A percentile compares a stretch with the other conserved stretches of the same genome.
Evolutionary conservation across 2,329 filamentous ascomycete species (phyloP).

Genomic region (Fusarium avenaceum): DNA sequence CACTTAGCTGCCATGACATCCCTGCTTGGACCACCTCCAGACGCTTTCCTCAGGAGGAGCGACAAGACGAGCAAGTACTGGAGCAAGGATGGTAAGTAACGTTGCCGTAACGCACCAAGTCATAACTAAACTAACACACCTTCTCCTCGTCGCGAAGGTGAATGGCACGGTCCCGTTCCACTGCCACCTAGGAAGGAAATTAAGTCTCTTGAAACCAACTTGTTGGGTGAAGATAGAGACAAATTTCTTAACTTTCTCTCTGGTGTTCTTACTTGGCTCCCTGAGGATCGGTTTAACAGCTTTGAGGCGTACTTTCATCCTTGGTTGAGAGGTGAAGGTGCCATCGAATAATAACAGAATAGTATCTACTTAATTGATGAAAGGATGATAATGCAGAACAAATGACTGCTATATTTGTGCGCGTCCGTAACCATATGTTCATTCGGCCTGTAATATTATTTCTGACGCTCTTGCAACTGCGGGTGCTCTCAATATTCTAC

Average conservation of each 20-base stretch:
- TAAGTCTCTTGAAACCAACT: conserved; percentile 25
- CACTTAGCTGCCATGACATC: conserved; percentile 51
- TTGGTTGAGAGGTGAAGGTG: conserved; percentile 28
- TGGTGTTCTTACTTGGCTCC: conserved; percentile 45
- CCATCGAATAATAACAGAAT: neutral
- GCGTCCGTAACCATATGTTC: no score
- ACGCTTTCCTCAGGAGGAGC: conserved; percentile 44
- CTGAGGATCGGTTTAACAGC: conserved; percentile 41
- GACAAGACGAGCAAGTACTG: conserved; percentile 45
- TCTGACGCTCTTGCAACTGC: no score
- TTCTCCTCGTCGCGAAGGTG: no score
- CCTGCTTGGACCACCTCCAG: conserved; percentile 49
- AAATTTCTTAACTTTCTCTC: conserved; percentile 43
- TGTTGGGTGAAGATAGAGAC: conserved; percentile 37
- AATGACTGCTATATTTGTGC: no score
- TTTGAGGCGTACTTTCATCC: conserved; percentile 46
- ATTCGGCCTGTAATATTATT: no score
- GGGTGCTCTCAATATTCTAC: no score
- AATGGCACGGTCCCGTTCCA: conserved; percentile 47
- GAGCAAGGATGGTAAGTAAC: conserved; percentile 29
- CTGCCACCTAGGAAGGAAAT: conserved; percentile 38
- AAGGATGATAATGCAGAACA: no score
- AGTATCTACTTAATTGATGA: no score
- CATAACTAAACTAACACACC: no score
- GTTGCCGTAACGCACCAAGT: neutral